A percentile compares a stretch with the other conserved stretches of the same genome.
phyloP scores from a whole-genome alignment of 352 stramenopile genomes.

The Hyphochytrium catenoides region DNA sequence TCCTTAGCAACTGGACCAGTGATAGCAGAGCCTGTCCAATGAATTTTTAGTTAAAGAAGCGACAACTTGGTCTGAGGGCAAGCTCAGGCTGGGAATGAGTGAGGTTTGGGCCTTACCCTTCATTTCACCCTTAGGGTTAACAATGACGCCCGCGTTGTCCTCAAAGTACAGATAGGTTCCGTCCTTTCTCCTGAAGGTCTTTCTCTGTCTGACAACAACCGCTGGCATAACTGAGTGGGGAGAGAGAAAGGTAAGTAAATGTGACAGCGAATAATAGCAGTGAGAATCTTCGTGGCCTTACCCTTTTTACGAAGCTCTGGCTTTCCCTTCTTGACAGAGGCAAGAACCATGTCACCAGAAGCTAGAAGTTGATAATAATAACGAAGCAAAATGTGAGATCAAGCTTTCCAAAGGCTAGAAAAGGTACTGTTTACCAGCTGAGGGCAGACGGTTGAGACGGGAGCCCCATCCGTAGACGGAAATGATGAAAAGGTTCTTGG shows the following conservation, averaged over 20 bases:
- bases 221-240: constrained; percentile 84
- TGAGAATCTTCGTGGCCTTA: constrained; percentile 8
- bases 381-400: background rate
- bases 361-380: constrained; percentile 4
- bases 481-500: constrained; percentile 99
- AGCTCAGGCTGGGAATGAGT: too few species aligned
- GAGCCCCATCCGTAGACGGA: constrained; percentile 97
- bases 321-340: constrained; percentile 99
- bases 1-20: constrained; percentile 99
- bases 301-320: constrained; percentile 98
- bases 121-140: constrained; percentile 99
- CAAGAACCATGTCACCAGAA: constrained; percentile 99
- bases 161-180: constrained; percentile 99
- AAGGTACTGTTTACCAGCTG: constrained; percentile 38
- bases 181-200: constrained; percentile 97
- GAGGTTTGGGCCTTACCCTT: constrained; percentile 87
- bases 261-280: background rate
- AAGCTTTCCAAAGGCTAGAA: background rate
- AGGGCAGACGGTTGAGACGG: constrained; percentile 95
- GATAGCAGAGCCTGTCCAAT: too few species aligned
- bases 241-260: constrained; percentile 7
- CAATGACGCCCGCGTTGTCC: constrained; percentile 99
- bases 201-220: constrained; percentile 97
- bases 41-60: too few species aligned
- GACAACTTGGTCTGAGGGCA: too few species aligned